These are phyloP conservation scores for Fomitopsis betulina DNA, from an alignment of 1,284 basidiomycete species.

Conservation along the genomic window DNA sequence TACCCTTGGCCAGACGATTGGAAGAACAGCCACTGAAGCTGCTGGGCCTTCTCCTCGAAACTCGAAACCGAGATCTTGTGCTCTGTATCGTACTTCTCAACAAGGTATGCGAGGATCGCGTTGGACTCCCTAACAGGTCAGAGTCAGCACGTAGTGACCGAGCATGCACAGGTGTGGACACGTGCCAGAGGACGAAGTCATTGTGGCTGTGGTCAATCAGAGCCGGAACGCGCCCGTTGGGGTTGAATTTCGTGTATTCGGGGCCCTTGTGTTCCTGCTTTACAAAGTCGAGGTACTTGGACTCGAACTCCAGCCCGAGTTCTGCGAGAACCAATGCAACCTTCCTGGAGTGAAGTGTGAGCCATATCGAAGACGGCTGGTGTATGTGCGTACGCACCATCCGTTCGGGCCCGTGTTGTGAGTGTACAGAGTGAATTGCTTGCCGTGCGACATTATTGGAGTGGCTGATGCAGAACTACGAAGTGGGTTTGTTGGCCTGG, in stretches of 20 bases:
- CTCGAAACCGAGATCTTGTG: slow-evolving; percentile 23
- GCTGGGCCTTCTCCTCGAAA: slow-evolving; percentile 17
- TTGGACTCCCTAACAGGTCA: slow-evolving; percentile 26
- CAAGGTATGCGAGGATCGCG: slow-evolving; percentile 31
- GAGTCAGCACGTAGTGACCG: too few species aligned
- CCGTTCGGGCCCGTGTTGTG: slow-evolving; percentile 17
- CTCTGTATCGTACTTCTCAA: slow-evolving; percentile 30
- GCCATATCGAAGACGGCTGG: neutral
- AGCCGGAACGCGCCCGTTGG: slow-evolving; percentile 7
- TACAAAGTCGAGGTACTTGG: slow-evolving; percentile 10
- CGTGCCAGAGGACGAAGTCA: slow-evolving; percentile 7
- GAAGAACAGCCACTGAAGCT: slow-evolving; percentile 29
- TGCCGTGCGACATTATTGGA: slow-evolving; percentile 10
- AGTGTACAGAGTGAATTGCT: slow-evolving; percentile 23
- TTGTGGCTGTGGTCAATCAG: slow-evolving; percentile 7
- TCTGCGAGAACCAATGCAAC: slow-evolving; percentile 4
- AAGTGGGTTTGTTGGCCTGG: too few species aligned
- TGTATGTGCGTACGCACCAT: slow-evolving; percentile 3
- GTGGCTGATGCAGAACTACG: too few species aligned
- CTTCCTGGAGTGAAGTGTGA: slow-evolving; percentile 4
- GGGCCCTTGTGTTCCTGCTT: slow-evolving; percentile 7
- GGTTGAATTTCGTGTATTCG: slow-evolving; percentile 6
- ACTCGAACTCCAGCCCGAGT: slow-evolving; percentile 5
- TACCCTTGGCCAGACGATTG: slow-evolving; percentile 28
- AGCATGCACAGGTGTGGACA: too few species aligned